Conservation (phyloP, 441 rosid genomes). For the Gossypium aridum region DNA sequence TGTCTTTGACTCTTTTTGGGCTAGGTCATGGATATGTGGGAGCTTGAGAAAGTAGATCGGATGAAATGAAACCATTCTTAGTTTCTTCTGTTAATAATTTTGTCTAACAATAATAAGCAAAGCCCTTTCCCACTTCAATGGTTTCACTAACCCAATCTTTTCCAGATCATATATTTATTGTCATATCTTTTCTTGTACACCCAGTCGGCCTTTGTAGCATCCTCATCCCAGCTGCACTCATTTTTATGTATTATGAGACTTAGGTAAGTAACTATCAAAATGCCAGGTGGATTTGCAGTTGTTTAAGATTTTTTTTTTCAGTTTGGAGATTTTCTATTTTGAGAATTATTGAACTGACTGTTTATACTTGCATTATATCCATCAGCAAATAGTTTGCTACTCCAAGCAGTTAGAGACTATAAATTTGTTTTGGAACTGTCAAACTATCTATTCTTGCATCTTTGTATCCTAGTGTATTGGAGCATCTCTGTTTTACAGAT, state of each 20-base stretch:
- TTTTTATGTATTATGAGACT: background rate
- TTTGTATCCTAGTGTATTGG: background rate
- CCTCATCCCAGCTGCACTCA: background rate
- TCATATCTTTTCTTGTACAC: background rate
- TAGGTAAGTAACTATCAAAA: background rate
- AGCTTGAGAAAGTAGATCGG: background rate
- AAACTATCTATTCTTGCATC: background rate
- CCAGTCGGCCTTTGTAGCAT: background rate
- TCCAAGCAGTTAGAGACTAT: background rate
- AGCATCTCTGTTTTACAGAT: background rate
- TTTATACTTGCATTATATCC: conserved; percentile 1
- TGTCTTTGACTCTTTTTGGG: background rate
- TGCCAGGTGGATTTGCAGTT: background rate
- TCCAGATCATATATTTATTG: background rate
- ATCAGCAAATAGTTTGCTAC: background rate
- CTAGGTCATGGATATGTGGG: background rate
- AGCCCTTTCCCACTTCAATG: background rate
- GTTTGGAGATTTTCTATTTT: background rate
- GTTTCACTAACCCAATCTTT: background rate
- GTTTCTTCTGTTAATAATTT: background rate
- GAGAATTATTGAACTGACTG: background rate
- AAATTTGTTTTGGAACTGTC: background rate
- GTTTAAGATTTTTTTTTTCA: background rate
- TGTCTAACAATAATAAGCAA: background rate
- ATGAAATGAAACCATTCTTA: background rate